Conservation (phyloP, 1,139 yeast species). For the Debaryomyces sp. region DNA sequence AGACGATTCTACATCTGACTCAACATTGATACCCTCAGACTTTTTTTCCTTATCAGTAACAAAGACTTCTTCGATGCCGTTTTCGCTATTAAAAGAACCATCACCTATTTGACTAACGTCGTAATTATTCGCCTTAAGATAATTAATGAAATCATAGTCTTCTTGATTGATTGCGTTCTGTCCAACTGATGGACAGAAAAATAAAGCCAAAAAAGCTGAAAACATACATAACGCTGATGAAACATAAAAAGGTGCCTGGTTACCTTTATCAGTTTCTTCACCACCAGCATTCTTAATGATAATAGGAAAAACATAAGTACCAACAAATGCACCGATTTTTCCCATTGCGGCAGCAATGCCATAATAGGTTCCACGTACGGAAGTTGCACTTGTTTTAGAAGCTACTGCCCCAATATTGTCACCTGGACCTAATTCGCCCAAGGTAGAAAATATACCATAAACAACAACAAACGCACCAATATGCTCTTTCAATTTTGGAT, state of each 20-base stretch:
- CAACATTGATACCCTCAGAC: conserved; percentile 1
- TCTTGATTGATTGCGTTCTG: conserved; percentile 82
- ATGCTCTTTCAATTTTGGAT: conserved; percentile 55
- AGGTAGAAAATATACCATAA: conserved; percentile 80
- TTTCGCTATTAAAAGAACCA: conserved; percentile 19
- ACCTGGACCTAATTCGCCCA: conserved; percentile 96
- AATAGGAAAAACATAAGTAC: conserved; percentile 84
- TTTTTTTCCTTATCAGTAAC: neutral
- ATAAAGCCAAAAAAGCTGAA: conserved; percentile 68
- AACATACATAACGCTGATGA: conserved; percentile 76
- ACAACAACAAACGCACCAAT: conserved; percentile 82
- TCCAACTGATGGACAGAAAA: conserved; percentile 77
- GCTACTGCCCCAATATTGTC: conserved; percentile 88
- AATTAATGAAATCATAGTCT: conserved; percentile 68
- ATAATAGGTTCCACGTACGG: conserved; percentile 88
- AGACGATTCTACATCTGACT: neutral
- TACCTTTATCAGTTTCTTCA: conserved; percentile 43
- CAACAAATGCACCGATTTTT: conserved; percentile 90
- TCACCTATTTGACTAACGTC: conserved; percentile 56
- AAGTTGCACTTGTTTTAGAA: conserved; percentile 82
- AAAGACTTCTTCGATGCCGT: conserved; percentile 13
- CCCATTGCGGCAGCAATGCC: conserved; percentile 92
- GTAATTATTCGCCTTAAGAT: conserved; percentile 60
- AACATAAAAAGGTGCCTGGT: conserved; percentile 80
- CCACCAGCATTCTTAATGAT: conserved; percentile 51